Evolutionary conservation across 805 yeast genomes (phyloP), one percentile per base, ranked within the genome.

Genomic region (Ogataea polymorpha): DNA sequence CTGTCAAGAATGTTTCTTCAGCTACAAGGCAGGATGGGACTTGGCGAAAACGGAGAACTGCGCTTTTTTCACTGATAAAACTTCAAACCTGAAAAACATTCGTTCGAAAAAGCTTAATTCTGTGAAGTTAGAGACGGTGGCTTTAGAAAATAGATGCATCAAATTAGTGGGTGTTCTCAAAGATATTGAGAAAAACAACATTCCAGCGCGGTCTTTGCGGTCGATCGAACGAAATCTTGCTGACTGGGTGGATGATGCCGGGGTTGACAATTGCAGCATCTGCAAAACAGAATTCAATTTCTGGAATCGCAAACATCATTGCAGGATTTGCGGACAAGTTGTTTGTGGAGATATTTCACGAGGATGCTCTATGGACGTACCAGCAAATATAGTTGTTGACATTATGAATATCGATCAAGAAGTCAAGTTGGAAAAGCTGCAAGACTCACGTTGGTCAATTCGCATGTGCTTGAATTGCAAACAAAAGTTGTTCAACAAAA

Each of bases 321-420:
- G 99, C 61, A 67, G 98, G 26, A 61, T 89, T 18, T 91, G 99
- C 66, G 98, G 98, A 0, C 56, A 62, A 20, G 77, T 85, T 1
- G 86, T 88, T 0, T 91, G 97, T 64, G 95, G 83, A 18, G 82
- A 80, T 49, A 51, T 60, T 37, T 64, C 45, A 35, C 73, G 68
- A 7, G 80, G 67, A 11, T 91, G 99, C 59, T 88, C 96, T 0
- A 77, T 80, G 56, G 77, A 79, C 41, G 81, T 87, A 0, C 86
- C 86, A 0, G 51, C 82, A 2, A 58, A 57, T 15, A 53, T 67
- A 10, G 52, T 77, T 13, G 46, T 70, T 24, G 60, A 61, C n/a
- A 61, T 68, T 27, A 53, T 75, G 37, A 64, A 64, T 2, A 43
- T 56, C n/a, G 46, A 55, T 13, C 33, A 42, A 25, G 30, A 28